Evolutionary conservation across 2,329 filamentous ascomycete genomes (phyloP), one percentile per base, ranked within the genome.

Genomic region (Akanthomyces uredinophilus): DNA sequence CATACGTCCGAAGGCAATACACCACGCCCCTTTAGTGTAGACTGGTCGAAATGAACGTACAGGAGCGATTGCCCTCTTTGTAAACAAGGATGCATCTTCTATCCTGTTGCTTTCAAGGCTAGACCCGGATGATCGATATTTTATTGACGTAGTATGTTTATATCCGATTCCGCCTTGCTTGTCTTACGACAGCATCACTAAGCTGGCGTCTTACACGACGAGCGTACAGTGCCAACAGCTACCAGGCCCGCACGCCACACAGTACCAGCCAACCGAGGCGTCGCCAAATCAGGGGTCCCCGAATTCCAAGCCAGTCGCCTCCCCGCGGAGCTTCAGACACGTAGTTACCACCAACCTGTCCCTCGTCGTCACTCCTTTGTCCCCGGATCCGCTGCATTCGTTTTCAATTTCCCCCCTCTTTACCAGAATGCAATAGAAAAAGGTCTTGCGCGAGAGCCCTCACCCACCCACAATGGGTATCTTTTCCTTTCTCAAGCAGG

Each of bases 401-500:
- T 18, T 44, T 24, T 18, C 18, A 47, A 50, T 8, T n/a, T 14
- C n/a, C 18, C 18, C 55, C 10, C 35, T 41, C 44, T 27, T 29
- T 46, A 44, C 27, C 57, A 60, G 57, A 20, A 60, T 60, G 47
- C 37, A 37, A 44, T 60, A 60, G 47, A 13, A 18, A 20, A 22
- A 20, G 29, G 22, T 24, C 20, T 24, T 27, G 8, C 20, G 27
- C 16, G 35, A 39, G 3, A n/a, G 22, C 24, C 29, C 37, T 5
- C 18, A 27, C 6, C 20, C 20, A 20, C 46, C 49, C 57, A 62
- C 60, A 39, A 81, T 82, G 78, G 75, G 76, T 66, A 66, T 73
- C 65, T 60, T 77, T 64, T 76, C 78, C 64, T 79, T 77, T 67
- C 68, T 82, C 53, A 71, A 75, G 65, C 77, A 74, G 65, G 82